Evolutionary conservation across 768 basidiomycete genomes (phyloP).

Genomic region (Trichaptum fuscoviolaceum): DNA sequence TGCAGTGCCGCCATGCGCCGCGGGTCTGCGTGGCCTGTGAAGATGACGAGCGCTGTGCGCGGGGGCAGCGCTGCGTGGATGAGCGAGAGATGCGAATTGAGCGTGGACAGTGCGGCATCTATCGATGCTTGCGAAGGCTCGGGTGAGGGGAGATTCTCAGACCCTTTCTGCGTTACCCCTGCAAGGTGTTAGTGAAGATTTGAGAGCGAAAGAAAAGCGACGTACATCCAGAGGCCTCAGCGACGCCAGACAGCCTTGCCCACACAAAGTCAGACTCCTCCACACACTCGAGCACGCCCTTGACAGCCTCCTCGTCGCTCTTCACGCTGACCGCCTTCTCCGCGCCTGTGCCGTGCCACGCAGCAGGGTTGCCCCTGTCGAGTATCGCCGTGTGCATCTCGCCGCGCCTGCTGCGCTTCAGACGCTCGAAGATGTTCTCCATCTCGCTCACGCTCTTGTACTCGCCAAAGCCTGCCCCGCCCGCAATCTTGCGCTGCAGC

Average conservation of each 20-base stretch:
- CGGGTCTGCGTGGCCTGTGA: conserved; percentile 89
- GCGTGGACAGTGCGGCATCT: conserved; percentile 33
- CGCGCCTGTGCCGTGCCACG: conserved; percentile 84
- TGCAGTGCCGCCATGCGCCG: conserved; percentile 71
- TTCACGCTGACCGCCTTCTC: conserved; percentile 70
- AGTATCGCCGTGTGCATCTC: conserved; percentile 61
- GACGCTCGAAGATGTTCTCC: conserved; percentile 86
- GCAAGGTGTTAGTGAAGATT: conserved; percentile 4
- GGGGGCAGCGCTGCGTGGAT: conserved; percentile 69
- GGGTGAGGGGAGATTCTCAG: conserved; percentile 24
- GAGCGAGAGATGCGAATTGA: conserved; percentile 56
- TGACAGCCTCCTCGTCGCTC: conserved; percentile 72
- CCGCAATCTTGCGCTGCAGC: conserved; percentile 71
- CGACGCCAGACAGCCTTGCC: conserved; percentile 76
- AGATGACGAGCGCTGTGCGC: conserved; percentile 76
- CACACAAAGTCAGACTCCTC: conserved; percentile 77
- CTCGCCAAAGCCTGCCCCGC: conserved; percentile 79
- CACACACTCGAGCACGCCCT: conserved; percentile 55
- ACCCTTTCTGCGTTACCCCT: conserved; percentile 60
- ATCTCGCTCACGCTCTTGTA: conserved; percentile 62
- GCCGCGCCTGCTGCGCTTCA: conserved; percentile 49
- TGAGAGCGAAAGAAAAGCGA: conserved; percentile 11
- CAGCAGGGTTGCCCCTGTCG: conserved; percentile 77
- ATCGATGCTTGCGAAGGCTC: conserved; percentile 4
- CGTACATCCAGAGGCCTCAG: conserved; percentile 80